phyloP scores from a whole-genome alignment of 2,329 filamentous ascomycete species.

The Penicillium sp. region DNA sequence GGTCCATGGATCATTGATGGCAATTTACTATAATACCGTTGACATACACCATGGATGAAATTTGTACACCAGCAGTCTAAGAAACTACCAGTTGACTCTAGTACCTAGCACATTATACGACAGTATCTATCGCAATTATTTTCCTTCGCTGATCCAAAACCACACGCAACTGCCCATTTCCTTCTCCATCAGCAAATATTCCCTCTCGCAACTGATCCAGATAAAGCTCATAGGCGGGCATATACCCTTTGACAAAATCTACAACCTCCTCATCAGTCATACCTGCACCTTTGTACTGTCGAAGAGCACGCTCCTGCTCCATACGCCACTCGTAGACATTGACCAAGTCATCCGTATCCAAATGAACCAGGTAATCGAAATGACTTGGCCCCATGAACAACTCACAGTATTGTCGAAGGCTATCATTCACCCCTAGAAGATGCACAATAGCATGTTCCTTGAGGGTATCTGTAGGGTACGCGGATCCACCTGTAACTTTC shows the following conservation, averaged over 20 bases:
- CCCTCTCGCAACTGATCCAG: slow-evolving; percentile 13
- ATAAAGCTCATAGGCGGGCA: slow-evolving; percentile 22
- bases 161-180: slow-evolving; percentile 12
- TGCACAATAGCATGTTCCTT: slow-evolving; percentile 11
- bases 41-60: background rate
- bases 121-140: background rate
- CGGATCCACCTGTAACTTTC: background rate
- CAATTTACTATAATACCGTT: slow-evolving; percentile 15
- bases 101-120: background rate
- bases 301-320: slow-evolving; percentile 17
- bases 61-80: background rate
- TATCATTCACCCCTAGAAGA: slow-evolving; percentile 10
- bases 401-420: slow-evolving; percentile 11
- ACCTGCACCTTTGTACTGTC: background rate
- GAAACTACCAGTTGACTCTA: background rate
- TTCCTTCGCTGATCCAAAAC: slow-evolving; percentile 10
- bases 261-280: slow-evolving; percentile 21
- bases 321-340: slow-evolving; percentile 20
- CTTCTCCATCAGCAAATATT: slow-evolving; percentile 1
- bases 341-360: slow-evolving; percentile 13
- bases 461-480: slow-evolving; percentile 11
- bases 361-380: slow-evolving; percentile 16
- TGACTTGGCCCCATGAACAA: slow-evolving; percentile 16
- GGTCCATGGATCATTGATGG: slow-evolving; percentile 36
- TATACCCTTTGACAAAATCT: slow-evolving; percentile 17